phyloP scores from a whole-genome alignment of 768 basidiomycete genomes.

The Lactarius sanguifluus region DNA sequence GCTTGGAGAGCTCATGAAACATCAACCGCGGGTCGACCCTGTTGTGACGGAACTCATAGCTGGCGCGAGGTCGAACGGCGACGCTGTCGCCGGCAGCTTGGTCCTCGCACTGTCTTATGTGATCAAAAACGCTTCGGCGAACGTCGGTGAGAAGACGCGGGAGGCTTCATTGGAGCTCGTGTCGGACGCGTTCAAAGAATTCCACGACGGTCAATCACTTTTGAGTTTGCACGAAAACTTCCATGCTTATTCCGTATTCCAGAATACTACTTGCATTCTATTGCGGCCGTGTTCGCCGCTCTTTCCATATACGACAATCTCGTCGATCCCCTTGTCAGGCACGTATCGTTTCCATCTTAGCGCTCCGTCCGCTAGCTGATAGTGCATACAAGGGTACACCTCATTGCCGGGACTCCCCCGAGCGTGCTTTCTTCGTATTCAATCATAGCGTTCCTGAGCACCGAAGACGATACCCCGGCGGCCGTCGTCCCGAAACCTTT shows the following conservation, averaged over 20 bases:
- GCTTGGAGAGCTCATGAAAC: conserved; percentile 86
- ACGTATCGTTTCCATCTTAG: conserved; percentile 34
- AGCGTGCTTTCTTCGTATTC: conserved; percentile 61
- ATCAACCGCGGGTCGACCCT: conserved; percentile 88
- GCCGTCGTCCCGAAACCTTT: conserved; percentile 52
- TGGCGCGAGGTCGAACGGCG: conserved; percentile 60
- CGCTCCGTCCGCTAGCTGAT: conserved; percentile 6
- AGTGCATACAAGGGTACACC: conserved; percentile 48
- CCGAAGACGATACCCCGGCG: conserved; percentile 39
- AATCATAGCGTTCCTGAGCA: conserved; percentile 55
- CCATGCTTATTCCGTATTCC: conserved; percentile 5
- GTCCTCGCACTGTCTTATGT: conserved; percentile 77
- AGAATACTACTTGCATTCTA: conserved; percentile 72
- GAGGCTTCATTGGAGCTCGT: conserved; percentile 75
- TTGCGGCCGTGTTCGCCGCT: conserved; percentile 61
- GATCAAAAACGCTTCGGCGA: conserved; percentile 62
- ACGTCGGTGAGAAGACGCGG: conserved; percentile 74
- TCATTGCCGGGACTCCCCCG: conserved; percentile 66
- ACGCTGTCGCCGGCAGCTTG: conserved; percentile 70
- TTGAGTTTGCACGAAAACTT: conserved; percentile 2
- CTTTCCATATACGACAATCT: conserved; percentile 62
- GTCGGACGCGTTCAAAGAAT: conserved; percentile 72
- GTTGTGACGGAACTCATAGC: conserved; percentile 86
- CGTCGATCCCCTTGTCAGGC: conserved; percentile 69
- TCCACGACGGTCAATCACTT: conserved; percentile 55